Base-by-base conservation (phyloP, 2,329 filamentous ascomycete species). In the Colletotrichum chrysophilum region DNA sequence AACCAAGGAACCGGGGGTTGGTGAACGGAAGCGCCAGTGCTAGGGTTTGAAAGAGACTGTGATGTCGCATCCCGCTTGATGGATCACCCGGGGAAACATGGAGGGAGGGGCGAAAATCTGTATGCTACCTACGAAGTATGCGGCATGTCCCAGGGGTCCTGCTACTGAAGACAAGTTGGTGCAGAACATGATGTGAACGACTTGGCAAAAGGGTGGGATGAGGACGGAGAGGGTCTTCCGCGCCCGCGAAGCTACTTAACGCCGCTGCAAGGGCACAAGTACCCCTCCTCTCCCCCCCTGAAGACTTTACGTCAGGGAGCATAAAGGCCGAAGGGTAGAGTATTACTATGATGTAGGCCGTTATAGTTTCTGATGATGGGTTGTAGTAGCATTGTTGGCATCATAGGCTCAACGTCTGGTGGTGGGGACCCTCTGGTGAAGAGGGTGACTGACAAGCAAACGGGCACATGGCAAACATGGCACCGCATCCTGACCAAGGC, bases 21-120 rank as follows among this genome's bases (percentile, higher is more conserved):
- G n/a, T 52, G 43, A 24, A 70, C 30, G 24, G 55, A 28, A 67
- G 30, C 38, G 66, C 36, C 55, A 26, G 34, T 24, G 28, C 26
- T 13, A 10, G 55, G 30, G 26, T 16, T n/a, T 28, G 48, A n/a
- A 34, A 48, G 13, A 73, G 38, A 34, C 58, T 14, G 34, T 69
- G 58, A 68, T 65, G 70, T 74, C 58, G 65, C 74, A 76, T 74
- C 28, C 74, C 65, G 70, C 70, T 48, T 24, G 30, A 76, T 66
- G 58, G 74, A 43, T 60, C 30, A 28, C 74, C 74, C 16, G 70
- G 70, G 74, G 74, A 65, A 62, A 73, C 38, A 36, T 36, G 36
- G 67, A 38, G 5, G n/a, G 32, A 32, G 58, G 58, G 58, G 58
- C 55, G 4, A 58, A 28, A 58, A 16, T 28, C 26, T 58, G 24